Base-by-base conservation (phyloP, 768 basidiomycete genomes). In the Amanita pseudoporphyria region DNA sequence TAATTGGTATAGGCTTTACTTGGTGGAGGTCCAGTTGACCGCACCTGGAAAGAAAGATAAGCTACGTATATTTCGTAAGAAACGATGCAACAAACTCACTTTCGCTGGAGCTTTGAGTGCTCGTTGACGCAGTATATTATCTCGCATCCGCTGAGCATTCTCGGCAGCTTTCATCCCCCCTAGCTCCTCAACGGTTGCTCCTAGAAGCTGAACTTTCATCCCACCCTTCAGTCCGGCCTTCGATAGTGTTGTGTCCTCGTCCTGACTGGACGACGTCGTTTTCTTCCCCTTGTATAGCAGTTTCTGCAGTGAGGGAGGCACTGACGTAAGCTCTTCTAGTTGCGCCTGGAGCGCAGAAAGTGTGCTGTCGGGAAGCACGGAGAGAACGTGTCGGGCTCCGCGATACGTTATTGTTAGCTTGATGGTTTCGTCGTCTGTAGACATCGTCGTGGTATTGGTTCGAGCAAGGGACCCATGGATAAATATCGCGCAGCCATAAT, bases 251-350 rank as follows among this genome's bases (percentile, higher is more conserved):
- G 51, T 65, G 21, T 56, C 58, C 13, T 58, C 60, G 30, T 61
- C 56, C 35, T 58, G 54, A 14, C 62, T 41, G 14, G 63, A 30
- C 0, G 61, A 50, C 46, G 67, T 74, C 9, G 62, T 49, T 45
- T 68, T 73, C 70, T 83, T 87, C 30, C 86, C 84, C 59, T 79
- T 85, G 66, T 74, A 83, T 7, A 88, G 61, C 36, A 88, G 68
- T 57, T 89, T 90, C 67, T 89, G 86, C 35, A 81, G 65, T 3
- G 71, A 60, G 3, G 78, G 71, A 0, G 84, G 83, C 9, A 88
- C 81, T 21, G 71, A 69, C 1, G 84, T 88, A 24, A 86, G 70
- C 54, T 79, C 73, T 58, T 82, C 77, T 3, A 88, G 59, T 26
- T 60, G 70, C 1, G 66, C 56, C 47, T 80, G 73, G 2, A 90